A percentile compares a stretch with the other conserved stretches of the same genome.
Evolutionary conservation across 2,329 filamentous ascomycete species (phyloP).

Genomic region (Cladosporium sp.): DNA sequence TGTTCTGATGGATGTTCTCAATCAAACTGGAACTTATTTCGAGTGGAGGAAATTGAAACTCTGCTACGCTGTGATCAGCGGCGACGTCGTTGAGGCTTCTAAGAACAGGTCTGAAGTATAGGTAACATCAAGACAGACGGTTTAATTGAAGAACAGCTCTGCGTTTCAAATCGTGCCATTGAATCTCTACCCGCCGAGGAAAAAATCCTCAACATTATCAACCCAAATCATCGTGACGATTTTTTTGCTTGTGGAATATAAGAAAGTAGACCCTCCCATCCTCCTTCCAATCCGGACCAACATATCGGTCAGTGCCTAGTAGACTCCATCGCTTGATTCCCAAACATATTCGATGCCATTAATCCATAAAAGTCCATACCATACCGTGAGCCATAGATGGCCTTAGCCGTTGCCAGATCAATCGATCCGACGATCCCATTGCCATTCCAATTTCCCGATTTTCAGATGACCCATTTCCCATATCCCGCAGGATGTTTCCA

Average conservation of each 20-base stretch:
- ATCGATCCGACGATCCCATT: not conserved
- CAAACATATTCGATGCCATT: not conserved
- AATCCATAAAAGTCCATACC: not conserved
- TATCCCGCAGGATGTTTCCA: not conserved
- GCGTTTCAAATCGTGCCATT: too few species aligned
- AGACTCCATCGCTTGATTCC: not conserved
- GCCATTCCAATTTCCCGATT: not conserved
- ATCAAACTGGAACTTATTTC: too few species aligned
- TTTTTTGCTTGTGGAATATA: not conserved
- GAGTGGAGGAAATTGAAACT: too few species aligned
- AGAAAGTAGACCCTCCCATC: not conserved
- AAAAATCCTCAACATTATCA: too few species aligned
- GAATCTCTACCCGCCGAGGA: too few species aligned
- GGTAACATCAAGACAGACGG: too few species aligned
- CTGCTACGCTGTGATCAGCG: too few species aligned
- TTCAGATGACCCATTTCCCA: not conserved
- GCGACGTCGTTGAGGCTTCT: too few species aligned
- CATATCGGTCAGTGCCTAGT: not conserved
- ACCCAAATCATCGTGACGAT: not conserved
- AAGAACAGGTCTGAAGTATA: too few species aligned
- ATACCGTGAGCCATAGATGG: not conserved
- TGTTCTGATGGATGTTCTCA: too few species aligned
- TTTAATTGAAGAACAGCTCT: too few species aligned
- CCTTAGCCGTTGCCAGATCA: not conserved
- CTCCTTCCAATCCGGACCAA: not conserved